phyloP scores from a whole-genome alignment of 2,329 filamentous ascomycete genomes.

The Hypoxylon sp. region DNA sequence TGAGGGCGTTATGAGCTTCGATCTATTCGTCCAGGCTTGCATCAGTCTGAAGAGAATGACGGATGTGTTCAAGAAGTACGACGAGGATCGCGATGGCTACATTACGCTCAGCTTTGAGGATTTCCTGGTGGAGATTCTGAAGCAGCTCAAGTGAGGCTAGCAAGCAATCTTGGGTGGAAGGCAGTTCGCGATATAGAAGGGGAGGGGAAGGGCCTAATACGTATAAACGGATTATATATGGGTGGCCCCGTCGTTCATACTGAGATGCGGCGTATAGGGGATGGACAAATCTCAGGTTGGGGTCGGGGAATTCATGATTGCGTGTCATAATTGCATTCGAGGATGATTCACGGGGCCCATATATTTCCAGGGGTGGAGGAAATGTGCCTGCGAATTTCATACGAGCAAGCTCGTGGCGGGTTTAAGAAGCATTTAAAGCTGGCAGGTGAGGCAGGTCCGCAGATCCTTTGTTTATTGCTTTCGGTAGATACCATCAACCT shows the following conservation, averaged over 20 bases:
- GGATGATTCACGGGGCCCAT: not conserved
- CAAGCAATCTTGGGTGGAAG: not conserved
- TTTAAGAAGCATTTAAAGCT: slow-evolving; percentile 8
- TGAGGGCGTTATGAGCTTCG: slow-evolving; percentile 85
- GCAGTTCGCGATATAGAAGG: not conserved
- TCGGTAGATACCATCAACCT: slow-evolving; percentile 37
- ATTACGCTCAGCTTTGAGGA: slow-evolving; percentile 87
- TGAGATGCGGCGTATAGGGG: slow-evolving; percentile 7
- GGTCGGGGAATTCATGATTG: slow-evolving; percentile 1
- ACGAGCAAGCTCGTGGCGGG: slow-evolving; percentile 9
- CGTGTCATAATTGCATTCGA: not conserved
- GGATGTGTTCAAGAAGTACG: slow-evolving; percentile 98
- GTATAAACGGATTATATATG: slow-evolving; percentile 11
- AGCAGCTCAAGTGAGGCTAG: slow-evolving; percentile 65
- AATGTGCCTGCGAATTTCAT: not conserved
- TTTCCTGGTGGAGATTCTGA: slow-evolving; percentile 77
- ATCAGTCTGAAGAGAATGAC: slow-evolving; percentile 99
- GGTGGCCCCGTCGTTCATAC: not conserved
- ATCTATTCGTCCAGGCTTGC: slow-evolving; percentile 97
- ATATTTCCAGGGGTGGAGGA: slow-evolving; percentile 4
- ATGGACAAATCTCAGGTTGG: not conserved
- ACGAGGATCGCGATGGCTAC: slow-evolving; percentile 95
- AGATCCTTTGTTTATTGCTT: slow-evolving; percentile 19
- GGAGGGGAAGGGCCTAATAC: not conserved
- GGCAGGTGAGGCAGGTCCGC: slow-evolving; percentile 21